Conservation (phyloP, 371 early-diverging fungal genomes). For the Mucor plumbeus region DNA sequence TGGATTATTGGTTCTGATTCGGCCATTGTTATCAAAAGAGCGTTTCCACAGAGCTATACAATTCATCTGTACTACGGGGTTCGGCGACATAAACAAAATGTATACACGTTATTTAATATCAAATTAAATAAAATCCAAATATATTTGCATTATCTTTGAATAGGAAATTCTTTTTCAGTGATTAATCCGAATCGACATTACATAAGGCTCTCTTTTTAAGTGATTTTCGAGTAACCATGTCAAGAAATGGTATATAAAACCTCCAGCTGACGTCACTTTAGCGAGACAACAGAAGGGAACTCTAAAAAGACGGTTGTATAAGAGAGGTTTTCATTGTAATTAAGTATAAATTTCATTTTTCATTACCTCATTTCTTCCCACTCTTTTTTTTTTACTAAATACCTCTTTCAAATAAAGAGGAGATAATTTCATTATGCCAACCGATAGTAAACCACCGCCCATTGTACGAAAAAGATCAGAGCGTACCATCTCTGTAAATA, state of each 20-base stretch:
- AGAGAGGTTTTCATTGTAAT: background rate
- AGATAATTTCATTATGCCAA: background rate
- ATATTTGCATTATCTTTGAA: too few species aligned
- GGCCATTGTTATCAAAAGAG: too few species aligned
- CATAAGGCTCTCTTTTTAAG: background rate
- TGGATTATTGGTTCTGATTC: too few species aligned
- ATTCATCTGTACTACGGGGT: conserved; percentile 5
- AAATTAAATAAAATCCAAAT: background rate
- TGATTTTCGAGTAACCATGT: background rate
- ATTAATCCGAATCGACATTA: background rate
- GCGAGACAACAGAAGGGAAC: background rate
- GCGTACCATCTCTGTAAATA: conserved; percentile 11
- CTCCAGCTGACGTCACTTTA: conserved; percentile 7
- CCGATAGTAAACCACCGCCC: conserved; percentile 9
- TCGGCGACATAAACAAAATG: background rate
- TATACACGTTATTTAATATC: background rate
- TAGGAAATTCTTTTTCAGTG: background rate
- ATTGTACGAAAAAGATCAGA: conserved; percentile 15
- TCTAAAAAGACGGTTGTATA: background rate
- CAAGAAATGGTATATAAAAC: background rate
- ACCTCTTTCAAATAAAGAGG: background rate
- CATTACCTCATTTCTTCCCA: conserved; percentile 2
- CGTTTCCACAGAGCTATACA: too few species aligned
- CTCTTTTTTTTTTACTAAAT: background rate
- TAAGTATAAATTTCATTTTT: background rate